Evolutionary conservation across 306 rosid species (phyloP), one percentile per base, ranked within the genome.

Genomic region (Dalbergia oliveri): DNA sequence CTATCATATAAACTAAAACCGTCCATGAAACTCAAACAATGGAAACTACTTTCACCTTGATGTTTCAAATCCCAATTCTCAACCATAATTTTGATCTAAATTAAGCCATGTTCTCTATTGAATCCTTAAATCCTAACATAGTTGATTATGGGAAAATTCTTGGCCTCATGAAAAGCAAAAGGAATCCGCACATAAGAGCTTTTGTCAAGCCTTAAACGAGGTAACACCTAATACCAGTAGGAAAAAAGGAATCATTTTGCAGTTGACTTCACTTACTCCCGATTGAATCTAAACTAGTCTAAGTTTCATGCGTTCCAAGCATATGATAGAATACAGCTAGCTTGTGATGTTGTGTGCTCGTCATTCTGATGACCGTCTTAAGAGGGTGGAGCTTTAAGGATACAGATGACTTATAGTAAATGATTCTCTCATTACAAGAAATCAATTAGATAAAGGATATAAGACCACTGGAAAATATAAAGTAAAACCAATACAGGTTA

Each of bases 1-100:
- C 68, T 47, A 56, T 49, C 15, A 63, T 51, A 66, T 73, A 71
- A 73, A 61, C 78, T 66, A 66, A 49, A 76, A 61, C 37, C 79
- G 56, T 72, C 79, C 60, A 45, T 72, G 66, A 62, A 86, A 51
- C 83, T 67, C 53, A 51, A 51, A 75, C 33, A 11, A 45, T 39
- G 65, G 71, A 21, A 53, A 57, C 33, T 14, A 58, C 71, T 74
- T 66, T 31, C 34, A 34, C 65, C 15, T 44, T 53, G 81, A 51
- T 67, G 15, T 60, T 73, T 70, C 68, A 37, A 66, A 58, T 73
- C 59, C 71, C 73, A 35, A 78, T n/a, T 37, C 41, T 37, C 41
- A 37, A 37, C 31, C 58, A 62, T 60, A 19, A 19, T 49, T 75
- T 58, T 59, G 41, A 73, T 12, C 5, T 68, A 45, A 78, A 56